phyloP scores from a whole-genome alignment of 768 basidiomycete species.

The Tylopilus felleus region DNA sequence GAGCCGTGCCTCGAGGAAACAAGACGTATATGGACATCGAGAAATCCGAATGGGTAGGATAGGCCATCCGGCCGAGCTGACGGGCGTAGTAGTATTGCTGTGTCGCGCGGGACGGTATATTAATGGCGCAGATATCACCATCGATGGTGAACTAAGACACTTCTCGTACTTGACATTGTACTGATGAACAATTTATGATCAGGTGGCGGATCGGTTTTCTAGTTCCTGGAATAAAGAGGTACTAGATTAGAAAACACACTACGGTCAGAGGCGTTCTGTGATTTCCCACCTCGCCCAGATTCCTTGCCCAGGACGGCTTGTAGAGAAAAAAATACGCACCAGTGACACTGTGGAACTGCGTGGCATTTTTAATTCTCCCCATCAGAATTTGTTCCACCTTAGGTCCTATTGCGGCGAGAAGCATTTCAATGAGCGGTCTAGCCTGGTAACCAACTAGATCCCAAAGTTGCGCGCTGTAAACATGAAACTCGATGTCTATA shows the following conservation, averaged over 20 bases:
- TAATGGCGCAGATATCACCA: constrained; percentile 40
- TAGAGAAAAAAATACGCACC: not conserved
- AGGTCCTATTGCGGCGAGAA: too few relatives aligned
- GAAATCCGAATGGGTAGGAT: constrained; percentile 44
- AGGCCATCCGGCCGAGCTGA: constrained; percentile 40
- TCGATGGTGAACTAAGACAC: constrained; percentile 37
- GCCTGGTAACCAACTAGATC: not conserved
- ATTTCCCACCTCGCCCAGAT: not conserved
- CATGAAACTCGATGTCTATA: not conserved
- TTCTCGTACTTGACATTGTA: not conserved
- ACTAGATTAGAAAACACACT: not conserved
- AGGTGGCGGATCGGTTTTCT: constrained; percentile 20
- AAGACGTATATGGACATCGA: constrained; percentile 36
- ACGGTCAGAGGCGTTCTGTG: not conserved
- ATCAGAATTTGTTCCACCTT: too few relatives aligned
- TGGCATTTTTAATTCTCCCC: too few relatives aligned
- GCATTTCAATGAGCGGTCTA: not conserved
- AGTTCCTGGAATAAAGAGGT: not conserved
- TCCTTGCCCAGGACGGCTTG: not conserved
- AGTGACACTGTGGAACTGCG: not conserved
- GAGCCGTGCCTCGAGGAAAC: constrained; percentile 31
- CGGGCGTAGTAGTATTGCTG: constrained; percentile 38
- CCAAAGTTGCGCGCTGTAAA: not conserved
- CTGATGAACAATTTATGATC: not conserved
- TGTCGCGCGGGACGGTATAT: constrained; percentile 42